A percentile compares a stretch with the other conserved stretches of the same genome.
These are phyloP conservation scores for Megacollybia marginata DNA, from an alignment of 768 basidiomycete genomes.

Conservation along the genomic window DNA sequence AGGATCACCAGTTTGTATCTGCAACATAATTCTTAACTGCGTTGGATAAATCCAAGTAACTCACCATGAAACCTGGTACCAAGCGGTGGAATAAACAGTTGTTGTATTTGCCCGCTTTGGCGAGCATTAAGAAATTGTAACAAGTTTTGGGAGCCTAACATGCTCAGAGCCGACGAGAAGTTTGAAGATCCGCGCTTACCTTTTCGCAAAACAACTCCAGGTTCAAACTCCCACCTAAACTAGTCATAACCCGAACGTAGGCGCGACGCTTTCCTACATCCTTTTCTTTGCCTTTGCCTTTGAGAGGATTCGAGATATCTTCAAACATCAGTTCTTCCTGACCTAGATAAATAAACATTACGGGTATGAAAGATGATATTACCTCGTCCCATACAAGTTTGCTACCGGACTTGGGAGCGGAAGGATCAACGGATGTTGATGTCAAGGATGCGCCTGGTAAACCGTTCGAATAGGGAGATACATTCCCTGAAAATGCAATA, in stretches of 20 bases:
- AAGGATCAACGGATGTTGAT: conserved; percentile 83
- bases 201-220: conserved; percentile 86
- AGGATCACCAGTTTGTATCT: conserved; percentile 99
- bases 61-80: conserved; percentile 92
- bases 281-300: conserved; percentile 90
- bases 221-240: conserved; percentile 79
- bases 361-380: conserved; percentile 6
- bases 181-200: conserved; percentile 28
- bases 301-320: conserved; percentile 71
- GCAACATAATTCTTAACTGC: not conserved
- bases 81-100: conserved; percentile 86
- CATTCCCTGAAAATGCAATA: conserved; percentile 53
- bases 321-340: conserved; percentile 98
- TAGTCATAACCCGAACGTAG: conserved; percentile 94
- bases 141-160: conserved; percentile 92
- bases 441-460: conserved; percentile 90
- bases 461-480: conserved; percentile 88
- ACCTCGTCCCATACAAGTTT: conserved; percentile 95
- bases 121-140: conserved; percentile 96
- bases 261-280: conserved; percentile 87
- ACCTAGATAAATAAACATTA: not conserved
- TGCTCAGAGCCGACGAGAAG: not conserved
- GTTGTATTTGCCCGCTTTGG: conserved; percentile 85
- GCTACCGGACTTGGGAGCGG: conserved; percentile 47
- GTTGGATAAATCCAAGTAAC: conserved; percentile 3